Evolutionary conservation across 2,329 filamentous ascomycete genomes (phyloP).

Genomic region (Fusarium subtropicale): DNA sequence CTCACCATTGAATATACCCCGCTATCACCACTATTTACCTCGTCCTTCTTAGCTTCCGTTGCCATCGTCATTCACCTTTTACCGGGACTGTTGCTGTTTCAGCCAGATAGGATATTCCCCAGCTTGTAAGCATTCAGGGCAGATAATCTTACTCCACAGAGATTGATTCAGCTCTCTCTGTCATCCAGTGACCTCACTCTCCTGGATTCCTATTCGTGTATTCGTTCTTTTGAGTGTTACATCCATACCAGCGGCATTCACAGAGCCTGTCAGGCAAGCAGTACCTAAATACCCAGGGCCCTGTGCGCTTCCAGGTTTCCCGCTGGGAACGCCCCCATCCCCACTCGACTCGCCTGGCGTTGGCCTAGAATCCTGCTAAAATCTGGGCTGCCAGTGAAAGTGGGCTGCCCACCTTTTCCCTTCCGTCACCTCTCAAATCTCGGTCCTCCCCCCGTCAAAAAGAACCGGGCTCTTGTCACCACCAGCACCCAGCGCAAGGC

Average conservation of each 20-base stretch:
- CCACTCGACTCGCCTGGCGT: conserved; percentile 40
- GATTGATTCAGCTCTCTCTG: conserved; percentile 7
- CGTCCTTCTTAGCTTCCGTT: conserved; percentile 10
- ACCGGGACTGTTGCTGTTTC: conserved; percentile 3
- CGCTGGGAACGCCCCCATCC: conserved; percentile 37
- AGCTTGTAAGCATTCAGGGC: conserved; percentile 6
- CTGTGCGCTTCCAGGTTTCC: conserved; percentile 38
- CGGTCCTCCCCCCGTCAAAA: conserved; percentile 39
- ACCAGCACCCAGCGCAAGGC: conserved; percentile 37
- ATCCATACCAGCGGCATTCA: not conserved
- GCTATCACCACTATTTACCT: conserved; percentile 33
- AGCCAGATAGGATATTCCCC: not conserved
- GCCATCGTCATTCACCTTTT: conserved; percentile 24
- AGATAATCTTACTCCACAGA: conserved; percentile 3
- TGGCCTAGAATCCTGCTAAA: conserved; percentile 44
- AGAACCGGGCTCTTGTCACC: conserved; percentile 42
- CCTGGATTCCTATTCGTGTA: conserved; percentile 9
- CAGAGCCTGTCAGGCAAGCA: not conserved
- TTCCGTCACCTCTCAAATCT: conserved; percentile 42
- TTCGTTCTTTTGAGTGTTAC: not conserved
- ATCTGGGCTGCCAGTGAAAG: conserved; percentile 41
- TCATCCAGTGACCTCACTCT: conserved; percentile 36
- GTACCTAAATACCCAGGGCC: conserved; percentile 8
- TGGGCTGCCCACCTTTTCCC: conserved; percentile 42
- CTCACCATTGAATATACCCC: conserved; percentile 27